Evolutionary conservation across 306 rosid species (phyloP).

Genomic region (Vigna mungo): DNA sequence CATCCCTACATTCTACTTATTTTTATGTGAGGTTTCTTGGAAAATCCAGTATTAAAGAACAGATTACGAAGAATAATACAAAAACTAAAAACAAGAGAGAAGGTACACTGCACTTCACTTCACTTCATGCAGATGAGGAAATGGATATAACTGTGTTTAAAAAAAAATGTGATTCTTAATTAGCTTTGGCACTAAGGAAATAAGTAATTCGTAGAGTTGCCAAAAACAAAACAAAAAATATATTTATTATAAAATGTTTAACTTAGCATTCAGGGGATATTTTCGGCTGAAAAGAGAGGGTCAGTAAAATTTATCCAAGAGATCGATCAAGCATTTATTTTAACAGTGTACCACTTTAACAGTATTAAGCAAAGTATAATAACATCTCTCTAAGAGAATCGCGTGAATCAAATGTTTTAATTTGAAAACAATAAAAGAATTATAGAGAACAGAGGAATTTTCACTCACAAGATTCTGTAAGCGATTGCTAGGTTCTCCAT

Average conservation of each 20-base stretch:
- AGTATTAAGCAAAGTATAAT: conserved; percentile 4
- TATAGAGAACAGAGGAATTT: conserved; percentile 25
- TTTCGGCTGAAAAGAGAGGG: conserved; percentile 3
- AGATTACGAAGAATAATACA: too few species aligned
- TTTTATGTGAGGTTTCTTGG: too few species aligned
- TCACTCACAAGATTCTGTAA: conserved; percentile 70
- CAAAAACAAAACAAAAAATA: neutral
- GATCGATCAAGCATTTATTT: neutral
- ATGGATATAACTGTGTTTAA: neutral
- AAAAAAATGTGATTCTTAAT: conserved; percentile 24
- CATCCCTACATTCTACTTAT: neutral
- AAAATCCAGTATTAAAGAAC: too few species aligned
- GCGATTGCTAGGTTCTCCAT: conserved; percentile 69
- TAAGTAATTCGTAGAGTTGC: neutral
- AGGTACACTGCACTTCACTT: neutral
- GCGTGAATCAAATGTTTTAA: conserved; percentile 15
- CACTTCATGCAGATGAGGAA: conserved; percentile 20
- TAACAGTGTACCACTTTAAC: conserved; percentile 16
- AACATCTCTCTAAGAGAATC: conserved; percentile 20
- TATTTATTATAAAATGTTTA: neutral
- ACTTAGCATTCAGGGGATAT: conserved; percentile 3
- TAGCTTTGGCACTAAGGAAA: neutral
- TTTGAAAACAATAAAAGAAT: conserved; percentile 11
- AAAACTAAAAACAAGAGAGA: too few species aligned
- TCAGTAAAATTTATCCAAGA: neutral